phyloP scores from a whole-genome alignment of 2,329 filamentous ascomycete species.

The Didymella arachidicola region DNA sequence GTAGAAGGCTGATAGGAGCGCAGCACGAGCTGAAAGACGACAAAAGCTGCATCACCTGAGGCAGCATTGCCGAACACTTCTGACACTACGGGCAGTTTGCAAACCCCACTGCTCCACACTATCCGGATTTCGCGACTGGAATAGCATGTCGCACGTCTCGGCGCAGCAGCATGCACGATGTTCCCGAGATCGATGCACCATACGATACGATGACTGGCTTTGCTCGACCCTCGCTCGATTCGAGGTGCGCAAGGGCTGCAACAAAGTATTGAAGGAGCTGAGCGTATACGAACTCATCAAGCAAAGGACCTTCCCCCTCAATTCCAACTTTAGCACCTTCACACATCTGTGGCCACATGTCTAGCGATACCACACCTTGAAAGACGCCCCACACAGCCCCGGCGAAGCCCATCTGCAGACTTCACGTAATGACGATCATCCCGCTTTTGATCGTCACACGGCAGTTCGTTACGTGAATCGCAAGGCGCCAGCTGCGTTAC shows the following conservation, averaged over 20 bases:
- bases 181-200: conserved; percentile 20
- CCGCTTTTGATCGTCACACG: conserved; percentile 5
- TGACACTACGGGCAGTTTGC: conserved; percentile 10
- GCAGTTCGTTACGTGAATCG: conserved; percentile 9
- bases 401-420: conserved; percentile 8
- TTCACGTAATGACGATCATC: conserved; percentile 17
- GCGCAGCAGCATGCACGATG: conserved; percentile 17
- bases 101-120: conserved; percentile 13
- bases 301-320: neutral
- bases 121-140: conserved; percentile 6
- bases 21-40: conserved; percentile 23
- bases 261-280: conserved; percentile 8
- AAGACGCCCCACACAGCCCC: conserved; percentile 1
- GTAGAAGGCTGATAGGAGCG: conserved; percentile 20
- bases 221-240: conserved; percentile 4
- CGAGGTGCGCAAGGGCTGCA: conserved; percentile 8
- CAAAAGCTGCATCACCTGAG: conserved; percentile 14
- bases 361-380: neutral
- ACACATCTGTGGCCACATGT: conserved; percentile 8
- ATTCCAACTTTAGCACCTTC: conserved; percentile 6
- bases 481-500: conserved; percentile 18
- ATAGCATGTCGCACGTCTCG: conserved; percentile 18
- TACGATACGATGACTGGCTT: conserved; percentile 14
- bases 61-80: conserved; percentile 10
- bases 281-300: neutral